Conservation (phyloP, 2,329 filamentous ascomycete genomes). For the Onygenales sp. region DNA sequence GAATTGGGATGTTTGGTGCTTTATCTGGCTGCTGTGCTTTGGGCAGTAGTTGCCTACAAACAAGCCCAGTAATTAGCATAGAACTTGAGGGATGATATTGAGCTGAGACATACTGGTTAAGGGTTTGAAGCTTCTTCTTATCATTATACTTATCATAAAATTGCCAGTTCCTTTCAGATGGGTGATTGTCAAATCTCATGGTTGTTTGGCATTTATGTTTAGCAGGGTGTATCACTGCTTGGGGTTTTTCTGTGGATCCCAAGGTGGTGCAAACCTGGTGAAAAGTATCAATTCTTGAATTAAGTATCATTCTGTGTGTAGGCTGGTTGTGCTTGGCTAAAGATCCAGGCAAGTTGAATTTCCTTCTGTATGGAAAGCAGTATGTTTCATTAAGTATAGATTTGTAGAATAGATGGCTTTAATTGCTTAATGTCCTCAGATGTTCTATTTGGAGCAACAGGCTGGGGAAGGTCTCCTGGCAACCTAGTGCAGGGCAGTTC, state of each 20-base stretch:
- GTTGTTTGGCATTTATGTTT: not conserved
- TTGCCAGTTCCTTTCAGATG: not conserved
- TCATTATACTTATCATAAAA: too few relatives aligned
- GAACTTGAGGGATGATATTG: too few relatives aligned
- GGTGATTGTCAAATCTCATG: not conserved
- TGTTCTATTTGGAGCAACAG: not conserved
- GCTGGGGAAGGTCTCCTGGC: not conserved
- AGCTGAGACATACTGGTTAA: too few relatives aligned
- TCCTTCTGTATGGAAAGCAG: not conserved
- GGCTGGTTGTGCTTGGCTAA: not conserved
- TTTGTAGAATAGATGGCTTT: constrained; percentile 1
- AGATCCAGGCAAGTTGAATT: not conserved
- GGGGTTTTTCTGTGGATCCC: not conserved
- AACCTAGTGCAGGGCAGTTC: not conserved
- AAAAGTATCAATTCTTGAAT: constrained; percentile 1
- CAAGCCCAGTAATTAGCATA: too few relatives aligned
- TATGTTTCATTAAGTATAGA: constrained; percentile 2
- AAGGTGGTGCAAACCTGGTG: not conserved
- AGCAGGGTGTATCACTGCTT: not conserved
- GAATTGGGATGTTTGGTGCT: not conserved
- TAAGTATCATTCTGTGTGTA: not conserved
- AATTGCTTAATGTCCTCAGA: not conserved
- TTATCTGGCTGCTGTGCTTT: not conserved
- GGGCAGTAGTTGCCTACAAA: not conserved
- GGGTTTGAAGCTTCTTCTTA: too few relatives aligned